Base-by-base conservation (phyloP, 169 alveolate genomes). In the Eimeria acervulina region DNA sequence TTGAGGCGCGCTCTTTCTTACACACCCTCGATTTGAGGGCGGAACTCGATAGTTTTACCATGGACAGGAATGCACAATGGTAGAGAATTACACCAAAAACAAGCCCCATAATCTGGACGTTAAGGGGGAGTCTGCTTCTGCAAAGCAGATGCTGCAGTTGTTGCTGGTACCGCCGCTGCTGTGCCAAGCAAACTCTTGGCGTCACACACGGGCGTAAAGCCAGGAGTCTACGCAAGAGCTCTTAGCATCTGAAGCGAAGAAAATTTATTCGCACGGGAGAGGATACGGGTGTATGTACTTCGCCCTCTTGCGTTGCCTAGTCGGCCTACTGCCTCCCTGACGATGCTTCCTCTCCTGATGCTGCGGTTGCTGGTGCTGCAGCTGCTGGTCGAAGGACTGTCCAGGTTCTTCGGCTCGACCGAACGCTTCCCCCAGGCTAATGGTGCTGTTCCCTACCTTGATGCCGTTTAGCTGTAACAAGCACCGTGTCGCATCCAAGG, bases 401-500 rank as follows among this genome's bases (percentile, higher is more conserved):
- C 31, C 38, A 33, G 42, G 83, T 2, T 38, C 63, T 44, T 61
- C 10, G 61, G 89, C 78, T 10, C 88, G 89, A 21, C 90, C 96
- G 38, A 93, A 80, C 4, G 96, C 96, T 59, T 93, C 96, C 42
- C 84, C 96, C 31, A 93, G 94, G 42, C 80, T 40, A n/a, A 93
- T 66, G 78, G n/a, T 81, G 51, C 90, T 83, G 61, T 81, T 89
- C 38, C 96, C 96, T 15, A 93, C 28, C 51, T 70, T 84, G 63
- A 93, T 38, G 90, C 94, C 94, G 61, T 93, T 93, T 42, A 93
- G 83, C 89, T 93, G 88, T 36, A 93, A 28, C 61, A 93, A 72
- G 89, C 94, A 81, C 81, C 61, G 96, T 72, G 96, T 93, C 51
- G 96, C 96, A 42, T 93, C 94, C 63, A 93, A 33, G 15, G 96